phyloP scores from a whole-genome alignment of 768 basidiomycete species.

The Pulveroboletus frians region DNA sequence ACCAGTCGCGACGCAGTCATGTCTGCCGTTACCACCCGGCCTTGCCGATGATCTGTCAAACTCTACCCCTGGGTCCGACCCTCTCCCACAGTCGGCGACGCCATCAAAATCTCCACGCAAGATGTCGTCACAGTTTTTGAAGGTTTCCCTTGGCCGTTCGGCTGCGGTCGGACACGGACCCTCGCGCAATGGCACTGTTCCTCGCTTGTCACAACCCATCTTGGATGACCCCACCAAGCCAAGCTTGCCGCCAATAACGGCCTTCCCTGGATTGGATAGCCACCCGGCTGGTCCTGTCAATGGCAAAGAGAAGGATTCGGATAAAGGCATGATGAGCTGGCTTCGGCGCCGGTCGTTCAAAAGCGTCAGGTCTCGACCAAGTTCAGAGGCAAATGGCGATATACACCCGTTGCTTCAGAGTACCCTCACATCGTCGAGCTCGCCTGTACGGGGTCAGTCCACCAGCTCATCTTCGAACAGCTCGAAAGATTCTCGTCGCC shows the following conservation, averaged over 20 bases:
- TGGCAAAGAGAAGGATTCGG: conserved; percentile 36
- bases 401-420: conserved; percentile 13
- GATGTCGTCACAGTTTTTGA: conserved; percentile 15
- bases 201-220: conserved; percentile 21
- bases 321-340: conserved; percentile 35
- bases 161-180: conserved; percentile 10
- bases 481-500: conserved; percentile 23
- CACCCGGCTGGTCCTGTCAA: conserved; percentile 28
- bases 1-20: conserved; percentile 16
- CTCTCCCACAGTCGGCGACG: conserved; percentile 13
- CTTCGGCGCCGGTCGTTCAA: conserved; percentile 26
- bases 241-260: conserved; percentile 9
- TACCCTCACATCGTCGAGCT: conserved; percentile 6
- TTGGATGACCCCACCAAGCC: conserved; percentile 16
- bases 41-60: conserved; percentile 26
- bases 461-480: conserved; percentile 19
- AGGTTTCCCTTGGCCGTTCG: conserved; percentile 13
- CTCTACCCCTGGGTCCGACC: conserved; percentile 13
- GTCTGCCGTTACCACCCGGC: conserved; percentile 35
- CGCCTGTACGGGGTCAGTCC: conserved; percentile 22
- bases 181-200: conserved; percentile 14
- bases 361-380: conserved; percentile 19
- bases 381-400: conserved; percentile 17
- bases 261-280: conserved; percentile 19
- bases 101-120: conserved; percentile 29